Conservation (phyloP, 2,329 filamentous ascomycete species). For the Sordariomycetes sp. region DNA sequence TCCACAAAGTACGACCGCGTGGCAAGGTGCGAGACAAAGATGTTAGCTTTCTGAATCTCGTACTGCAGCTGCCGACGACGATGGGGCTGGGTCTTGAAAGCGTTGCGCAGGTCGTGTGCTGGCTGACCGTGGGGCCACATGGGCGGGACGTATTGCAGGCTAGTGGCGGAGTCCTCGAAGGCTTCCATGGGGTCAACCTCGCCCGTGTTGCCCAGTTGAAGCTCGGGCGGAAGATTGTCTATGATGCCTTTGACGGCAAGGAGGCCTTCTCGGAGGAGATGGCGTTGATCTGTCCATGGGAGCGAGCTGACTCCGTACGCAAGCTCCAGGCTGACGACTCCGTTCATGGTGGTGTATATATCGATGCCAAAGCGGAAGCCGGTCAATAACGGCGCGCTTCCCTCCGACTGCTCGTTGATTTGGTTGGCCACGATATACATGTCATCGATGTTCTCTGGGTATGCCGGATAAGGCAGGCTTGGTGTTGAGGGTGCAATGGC, state of each 20-base stretch:
- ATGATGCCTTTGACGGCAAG: slow-evolving; percentile 60
- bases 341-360: slow-evolving; percentile 73
- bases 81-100: slow-evolving; percentile 37
- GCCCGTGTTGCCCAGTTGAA: slow-evolving; percentile 43
- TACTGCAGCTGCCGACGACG: slow-evolving; percentile 57
- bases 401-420: slow-evolving; percentile 60
- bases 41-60: slow-evolving; percentile 88
- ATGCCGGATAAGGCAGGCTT: slow-evolving; percentile 66
- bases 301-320: slow-evolving; percentile 72
- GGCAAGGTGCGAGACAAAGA: slow-evolving; percentile 72
- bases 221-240: slow-evolving; percentile 57
- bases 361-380: slow-evolving; percentile 76
- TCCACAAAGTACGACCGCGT: slow-evolving; percentile 81
- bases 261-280: slow-evolving; percentile 62
- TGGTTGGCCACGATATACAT: slow-evolving; percentile 66
- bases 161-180: slow-evolving; percentile 33
- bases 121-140: slow-evolving; percentile 36
- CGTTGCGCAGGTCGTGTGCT: slow-evolving; percentile 38
- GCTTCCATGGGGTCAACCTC: slow-evolving; percentile 25
- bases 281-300: slow-evolving; percentile 70
- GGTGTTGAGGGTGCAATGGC: slow-evolving; percentile 69
- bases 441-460: slow-evolving; percentile 78
- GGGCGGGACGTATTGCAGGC: slow-evolving; percentile 43
- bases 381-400: slow-evolving; percentile 59
- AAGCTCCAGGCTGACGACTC: slow-evolving; percentile 69